Percentiles rank a stretch among this genome's conserved stretches.
Evolutionary conservation across 129 eudicot genomes (phyloP).

Genomic region (Glebionis coronaria): DNA sequence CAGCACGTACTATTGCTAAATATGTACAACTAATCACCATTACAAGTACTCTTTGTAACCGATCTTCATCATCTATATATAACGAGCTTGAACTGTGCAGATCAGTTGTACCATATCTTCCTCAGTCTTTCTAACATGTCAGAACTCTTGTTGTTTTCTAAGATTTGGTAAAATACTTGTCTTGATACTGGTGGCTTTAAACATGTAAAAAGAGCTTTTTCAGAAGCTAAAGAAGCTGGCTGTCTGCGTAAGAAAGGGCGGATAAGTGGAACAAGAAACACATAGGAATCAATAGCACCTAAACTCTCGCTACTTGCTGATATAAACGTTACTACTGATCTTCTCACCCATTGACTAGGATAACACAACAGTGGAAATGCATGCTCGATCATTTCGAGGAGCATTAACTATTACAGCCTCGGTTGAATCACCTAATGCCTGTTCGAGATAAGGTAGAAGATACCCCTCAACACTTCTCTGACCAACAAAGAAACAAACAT

Average conservation of each 20-base stretch:
- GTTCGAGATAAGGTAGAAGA: conserved; percentile 93
- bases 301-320: too few species aligned
- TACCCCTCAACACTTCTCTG: conserved; percentile 97
- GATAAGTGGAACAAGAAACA: too few species aligned
- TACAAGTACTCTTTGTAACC: too few species aligned
- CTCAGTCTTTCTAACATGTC: too few species aligned
- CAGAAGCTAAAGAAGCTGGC: too few species aligned
- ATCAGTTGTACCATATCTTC: conserved; percentile 90
- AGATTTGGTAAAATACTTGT: conserved; percentile 62
- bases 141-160: too few species aligned
- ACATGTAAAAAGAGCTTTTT: too few species aligned
- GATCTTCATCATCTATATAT: too few species aligned
- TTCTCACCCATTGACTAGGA: too few species aligned
- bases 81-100: conserved; percentile 61
- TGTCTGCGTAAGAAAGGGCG: too few species aligned
- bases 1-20: conserved; percentile 20
- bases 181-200: conserved; percentile 83
- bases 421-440: conserved; percentile 71
- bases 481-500: conserved; percentile 94
- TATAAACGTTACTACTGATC: too few species aligned
- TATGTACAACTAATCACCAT: conserved; percentile 42
- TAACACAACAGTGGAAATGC: conserved; percentile 77
- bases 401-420: conserved; percentile 87
- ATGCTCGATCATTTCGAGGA: conserved; percentile 89
- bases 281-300: too few species aligned